Percentiles rank a stretch among this genome's conserved stretches.
phyloP scores from a whole-genome alignment of 306 rosid genomes.

The Sophora flavescens region DNA sequence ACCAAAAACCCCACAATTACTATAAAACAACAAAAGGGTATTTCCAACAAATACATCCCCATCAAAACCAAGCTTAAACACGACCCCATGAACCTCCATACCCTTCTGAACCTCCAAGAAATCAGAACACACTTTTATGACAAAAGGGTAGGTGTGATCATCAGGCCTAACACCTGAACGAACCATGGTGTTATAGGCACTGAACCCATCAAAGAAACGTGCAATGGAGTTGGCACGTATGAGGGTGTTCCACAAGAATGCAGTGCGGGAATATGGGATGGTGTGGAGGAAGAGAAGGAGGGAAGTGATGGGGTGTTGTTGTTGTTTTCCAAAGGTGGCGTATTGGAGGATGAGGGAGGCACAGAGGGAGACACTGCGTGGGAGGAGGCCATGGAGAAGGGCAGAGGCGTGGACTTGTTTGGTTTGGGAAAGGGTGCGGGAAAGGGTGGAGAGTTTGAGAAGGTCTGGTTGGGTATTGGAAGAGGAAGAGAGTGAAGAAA shows the following conservation, averaged over 20 bases:
- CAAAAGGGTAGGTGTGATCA: slow-evolving; percentile 79
- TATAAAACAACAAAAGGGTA: slow-evolving; percentile 72
- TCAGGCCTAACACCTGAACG: slow-evolving; percentile 64
- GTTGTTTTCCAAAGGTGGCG: slow-evolving; percentile 52
- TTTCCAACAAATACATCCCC: slow-evolving; percentile 77
- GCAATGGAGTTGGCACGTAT: slow-evolving; percentile 72
- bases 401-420: slow-evolving; percentile 77
- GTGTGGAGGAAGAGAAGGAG: slow-evolving; percentile 62
- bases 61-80: slow-evolving; percentile 72
- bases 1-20: slow-evolving; percentile 54
- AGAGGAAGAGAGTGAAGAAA: slow-evolving; percentile 30
- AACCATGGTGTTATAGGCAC: slow-evolving; percentile 73
- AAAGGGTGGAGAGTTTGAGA: slow-evolving; percentile 56
- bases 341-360: slow-evolving; percentile 82
- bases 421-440: slow-evolving; percentile 63
- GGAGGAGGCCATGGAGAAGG: slow-evolving; percentile 66
- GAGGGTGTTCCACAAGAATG: slow-evolving; percentile 85
- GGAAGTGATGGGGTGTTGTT: slow-evolving; percentile 39
- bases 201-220: slow-evolving; percentile 57
- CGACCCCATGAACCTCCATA: slow-evolving; percentile 76
- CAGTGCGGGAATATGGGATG: slow-evolving; percentile 56
- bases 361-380: slow-evolving; percentile 70
- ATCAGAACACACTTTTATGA: slow-evolving; percentile 75
- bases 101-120: slow-evolving; percentile 63
- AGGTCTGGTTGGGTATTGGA: slow-evolving; percentile 48